Evolutionary conservation across 106 monocot species (phyloP), one percentile per base, ranked within the genome.

Genomic region (Platanthera guangdongensis): DNA sequence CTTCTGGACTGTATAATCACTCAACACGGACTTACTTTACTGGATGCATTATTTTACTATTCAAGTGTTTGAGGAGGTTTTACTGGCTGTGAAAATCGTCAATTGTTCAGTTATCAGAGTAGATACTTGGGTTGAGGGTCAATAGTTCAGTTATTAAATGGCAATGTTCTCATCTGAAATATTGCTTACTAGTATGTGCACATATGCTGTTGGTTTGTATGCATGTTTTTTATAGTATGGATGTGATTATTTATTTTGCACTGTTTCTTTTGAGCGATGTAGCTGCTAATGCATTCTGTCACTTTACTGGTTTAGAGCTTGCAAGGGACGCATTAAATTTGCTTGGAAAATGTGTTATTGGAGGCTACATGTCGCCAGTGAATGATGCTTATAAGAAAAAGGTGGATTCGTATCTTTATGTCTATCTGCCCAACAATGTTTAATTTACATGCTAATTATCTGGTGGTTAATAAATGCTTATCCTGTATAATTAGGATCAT

Each of bases 371-470:
- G 88, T 95, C 92, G 55, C 95, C 95, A 14, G 88, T 84, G 68
- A 95, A 95, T 81, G 92, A 95, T 82, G 83, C 92, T 68, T 95
- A 95, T 53, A 84, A 76, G 55, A 92, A 95, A 82, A 88, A 92
- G 88, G 92, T 92, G 19, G 21, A 8, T 60, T 0, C 6, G 6
- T 21, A 60, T 7, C 59, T 21, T 60, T 9, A 19, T 60, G 18
- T 60, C 6, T 60, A 60, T 65, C 25, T 65, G 10, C 12, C 16
- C 3, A 11, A 32, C 11, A 30, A 32, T 21, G 6, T 22, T 63
- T 63, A 8, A 21, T 63, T 25, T 63, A 63, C 62, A 21, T 60
- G 5, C 60, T 60, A 8, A 60, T 60, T 60, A 60, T 60, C 18
- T 60, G 60, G 7, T 21, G 21, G 60, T 60, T 21, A 60, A 19